Evolutionary conservation across 2,329 filamentous ascomycete species (phyloP), one percentile per base, ranked within the genome.

Genomic region (Fusarium marasasianum): DNA sequence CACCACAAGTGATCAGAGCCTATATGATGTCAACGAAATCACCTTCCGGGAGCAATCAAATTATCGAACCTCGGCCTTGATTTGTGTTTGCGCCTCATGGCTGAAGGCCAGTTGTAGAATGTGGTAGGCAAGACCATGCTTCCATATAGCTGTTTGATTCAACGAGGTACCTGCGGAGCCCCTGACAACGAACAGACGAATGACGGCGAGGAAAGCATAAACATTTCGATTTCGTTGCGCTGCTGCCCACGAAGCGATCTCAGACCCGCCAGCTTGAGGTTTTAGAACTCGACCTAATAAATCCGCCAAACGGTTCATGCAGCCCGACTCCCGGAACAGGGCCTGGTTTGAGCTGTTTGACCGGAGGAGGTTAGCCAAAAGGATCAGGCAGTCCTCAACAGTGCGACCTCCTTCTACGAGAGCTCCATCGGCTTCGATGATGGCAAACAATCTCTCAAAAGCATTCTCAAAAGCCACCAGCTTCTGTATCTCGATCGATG

Each of bases 401-500:
- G 94, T 90, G 70, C 96, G 92, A 47, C 94, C 94, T 22, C 96
- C 96, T 76, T 97, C 92, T 9, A 88, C 88, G 50, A 99, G 85
- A 5, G 92, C 93, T 0, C 96, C 96, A 78, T 99, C 96, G 2
- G 88, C 86, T 74, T 92, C 89, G 60, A 99, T 93, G 60, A 98
- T 91, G 50, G 87, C 87, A 80, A 98, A 98, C 33, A 97, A 86
- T 48, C 92, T 91, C 70, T 96, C 94, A 78, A 98, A 98, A 1
- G 95, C 94, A 86, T 94, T 96, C 79, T 98, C 95, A 76, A 98
- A 98, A 1, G 95, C 96, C 31, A 98, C 95, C 5, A 98, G 88
- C 82, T 98, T 98, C 80, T 98, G 95, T 59, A 99, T 89, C 78
- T 98, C 95, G 47, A 92, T 85, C 14, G 96, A 98, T 1, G 91